Conservation (phyloP, 306 rosid species). For the Quercus gilva region DNA sequence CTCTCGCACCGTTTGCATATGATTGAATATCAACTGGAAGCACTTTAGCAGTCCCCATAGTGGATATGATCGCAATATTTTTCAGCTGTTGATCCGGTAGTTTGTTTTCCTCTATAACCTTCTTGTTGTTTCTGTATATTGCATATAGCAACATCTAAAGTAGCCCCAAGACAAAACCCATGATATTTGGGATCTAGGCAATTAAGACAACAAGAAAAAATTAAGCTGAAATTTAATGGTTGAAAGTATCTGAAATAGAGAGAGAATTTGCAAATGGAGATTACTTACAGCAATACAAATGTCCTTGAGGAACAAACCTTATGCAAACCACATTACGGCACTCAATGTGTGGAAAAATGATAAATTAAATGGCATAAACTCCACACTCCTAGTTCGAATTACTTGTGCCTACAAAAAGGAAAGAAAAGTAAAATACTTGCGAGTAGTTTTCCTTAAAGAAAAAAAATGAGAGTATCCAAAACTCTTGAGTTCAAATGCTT, state of each 20-base stretch:
- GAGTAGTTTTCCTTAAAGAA: no score
- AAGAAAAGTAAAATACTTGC: neutral
- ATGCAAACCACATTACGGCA: conserved; percentile 79
- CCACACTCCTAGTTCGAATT: conserved; percentile 70
- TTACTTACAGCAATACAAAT: conserved; percentile 73
- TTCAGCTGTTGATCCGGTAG: conserved; percentile 15
- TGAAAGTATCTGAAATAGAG: neutral
- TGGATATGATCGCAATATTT: conserved; percentile 15
- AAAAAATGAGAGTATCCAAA: no score
- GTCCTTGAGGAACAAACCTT: conserved; percentile 69
- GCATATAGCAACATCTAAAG: conserved; percentile 69
- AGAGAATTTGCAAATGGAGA: neutral
- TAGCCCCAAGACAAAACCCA: conserved; percentile 64
- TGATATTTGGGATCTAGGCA: conserved; percentile 60
- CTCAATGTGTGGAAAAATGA: conserved; percentile 84
- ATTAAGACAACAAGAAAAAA: neutral
- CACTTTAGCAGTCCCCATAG: conserved; percentile 23
- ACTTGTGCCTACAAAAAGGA: conserved; percentile 56
- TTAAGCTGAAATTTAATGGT: neutral
- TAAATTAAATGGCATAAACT: conserved; percentile 73
- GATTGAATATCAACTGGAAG: conserved; percentile 18
- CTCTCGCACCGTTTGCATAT: neutral
- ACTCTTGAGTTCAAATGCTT: no score
- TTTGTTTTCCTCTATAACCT: conserved; percentile 18
- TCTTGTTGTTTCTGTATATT: conserved; percentile 35